A percentile compares a stretch with the other conserved stretches of the same genome.
phyloP scores from a whole-genome alignment of 2,329 filamentous ascomycete genomes.

The Phialocephala sp. region DNA sequence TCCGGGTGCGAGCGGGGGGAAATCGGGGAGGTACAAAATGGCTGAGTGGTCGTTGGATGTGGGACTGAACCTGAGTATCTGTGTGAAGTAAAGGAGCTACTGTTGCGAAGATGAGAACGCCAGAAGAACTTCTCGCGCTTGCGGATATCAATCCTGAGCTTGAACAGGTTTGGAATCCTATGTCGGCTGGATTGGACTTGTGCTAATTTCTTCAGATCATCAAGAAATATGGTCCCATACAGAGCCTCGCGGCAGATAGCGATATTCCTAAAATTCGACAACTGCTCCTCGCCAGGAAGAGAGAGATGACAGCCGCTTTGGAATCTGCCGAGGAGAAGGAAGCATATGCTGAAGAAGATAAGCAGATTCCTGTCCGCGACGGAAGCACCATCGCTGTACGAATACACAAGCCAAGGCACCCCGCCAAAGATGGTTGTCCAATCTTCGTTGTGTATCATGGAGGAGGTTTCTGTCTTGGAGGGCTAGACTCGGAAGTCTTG shows the following conservation, averaged over 20 bases:
- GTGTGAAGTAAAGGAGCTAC: background rate
- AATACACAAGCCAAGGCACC: conserved; percentile 32
- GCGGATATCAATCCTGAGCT: conserved; percentile 29
- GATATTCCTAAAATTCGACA: conserved; percentile 25
- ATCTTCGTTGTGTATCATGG: conserved; percentile 46
- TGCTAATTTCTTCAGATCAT: conserved; percentile 13
- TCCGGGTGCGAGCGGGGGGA: too few relatives aligned
- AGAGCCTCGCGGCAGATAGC: conserved; percentile 14
- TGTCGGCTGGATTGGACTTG: background rate
- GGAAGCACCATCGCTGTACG: conserved; percentile 31
- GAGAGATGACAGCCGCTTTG: conserved; percentile 6
- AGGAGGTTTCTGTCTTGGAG: conserved; percentile 45
- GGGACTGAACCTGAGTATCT: background rate
- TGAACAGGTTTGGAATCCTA: conserved; percentile 22
- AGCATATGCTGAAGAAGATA: conserved; percentile 34
- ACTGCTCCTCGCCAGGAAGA: background rate
- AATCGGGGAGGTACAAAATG: background rate
- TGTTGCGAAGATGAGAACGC: conserved; percentile 16
- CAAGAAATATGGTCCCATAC: conserved; percentile 9
- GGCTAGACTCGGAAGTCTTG: conserved; percentile 42
- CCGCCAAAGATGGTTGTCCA: conserved; percentile 36
- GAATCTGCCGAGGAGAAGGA: conserved; percentile 6
- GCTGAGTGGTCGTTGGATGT: background rate
- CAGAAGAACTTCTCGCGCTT: conserved; percentile 28
- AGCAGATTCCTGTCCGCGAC: conserved; percentile 35